Evolutionary conservation across 352 stramenopile genomes (phyloP), one percentile per base, ranked within the genome.

Genomic region (Pythium pyrilobum): DNA sequence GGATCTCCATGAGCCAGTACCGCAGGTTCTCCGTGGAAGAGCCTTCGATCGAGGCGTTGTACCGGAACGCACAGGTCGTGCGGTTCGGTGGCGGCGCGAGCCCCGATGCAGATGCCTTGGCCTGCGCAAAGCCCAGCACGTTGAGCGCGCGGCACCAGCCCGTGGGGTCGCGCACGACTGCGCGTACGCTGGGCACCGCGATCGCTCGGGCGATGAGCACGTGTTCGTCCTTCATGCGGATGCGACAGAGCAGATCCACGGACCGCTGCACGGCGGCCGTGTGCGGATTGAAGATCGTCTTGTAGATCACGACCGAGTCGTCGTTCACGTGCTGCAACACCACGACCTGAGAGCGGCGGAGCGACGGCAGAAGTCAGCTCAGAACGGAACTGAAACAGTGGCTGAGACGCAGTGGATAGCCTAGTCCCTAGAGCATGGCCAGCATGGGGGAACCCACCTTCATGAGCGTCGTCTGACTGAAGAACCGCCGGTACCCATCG

Each of bases 1-100:
- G 39, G 49, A 75, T 71, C 60, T 80, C 71, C 47, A 71, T 61
- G 42, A 80, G 56, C 71, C 71, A 77, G 37, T 66, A 75, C 27
- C 64, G 58, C 12, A 70, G 39, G 18, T 74, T 58, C 1, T 47
- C 32, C 8, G 58, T 52, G 15, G 59, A 52, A 4, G 68, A 59
- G 20, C 65, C 45, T 36, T 42, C 25, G 15, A 75, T 52, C 38
- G 33, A 58, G 27, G 67, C 58, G 27, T 57, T 68, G 55, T 73
- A 77, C 11, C 62, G 62, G 20, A 77, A 75, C 9, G 62, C 41
- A 37, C 58, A 72, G 3, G 67, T 48, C 33, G 37, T 36, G 3
- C 43, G 33, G 29, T 29, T 10, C 21, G 15, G 20, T 39, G 9
- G 31, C n/a, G n/a, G 1, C 11, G 20, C 15, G 29, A 11, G 1